phyloP scores from a whole-genome alignment of 2,329 filamentous ascomycete species.

The Epichloe baconii region DNA sequence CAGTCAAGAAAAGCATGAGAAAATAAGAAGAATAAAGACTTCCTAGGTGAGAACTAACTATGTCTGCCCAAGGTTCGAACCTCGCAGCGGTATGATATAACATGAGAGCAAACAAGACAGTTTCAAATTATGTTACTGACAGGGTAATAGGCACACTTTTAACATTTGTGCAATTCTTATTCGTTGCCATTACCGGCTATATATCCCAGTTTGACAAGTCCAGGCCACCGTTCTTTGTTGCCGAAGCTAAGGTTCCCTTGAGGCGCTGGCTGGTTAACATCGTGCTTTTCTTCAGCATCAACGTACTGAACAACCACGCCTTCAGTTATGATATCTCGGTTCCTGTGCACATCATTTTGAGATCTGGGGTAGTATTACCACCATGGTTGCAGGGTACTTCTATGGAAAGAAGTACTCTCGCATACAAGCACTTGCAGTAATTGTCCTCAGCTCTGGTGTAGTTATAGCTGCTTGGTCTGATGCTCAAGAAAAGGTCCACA shows the following conservation, averaged over 20 bases:
- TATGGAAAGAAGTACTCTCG: constrained; percentile 75
- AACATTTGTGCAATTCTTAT: constrained; percentile 80
- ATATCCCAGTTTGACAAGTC: constrained; percentile 59
- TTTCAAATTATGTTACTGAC: constrained; percentile 2
- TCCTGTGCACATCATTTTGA: constrained; percentile 89
- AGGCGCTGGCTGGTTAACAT: constrained; percentile 82
- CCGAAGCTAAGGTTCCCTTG: constrained; percentile 67
- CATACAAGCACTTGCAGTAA: constrained; percentile 69
- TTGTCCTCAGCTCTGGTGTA: constrained; percentile 74
- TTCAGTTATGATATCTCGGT: constrained; percentile 96
- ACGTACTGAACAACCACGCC: constrained; percentile 92
- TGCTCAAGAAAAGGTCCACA: constrained; percentile 61
- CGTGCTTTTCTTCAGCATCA: constrained; percentile 81
- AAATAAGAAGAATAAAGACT: not conserved
- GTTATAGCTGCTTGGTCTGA: constrained; percentile 84
- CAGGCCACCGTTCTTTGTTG: constrained; percentile 58
- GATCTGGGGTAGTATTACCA: constrained; percentile 94
- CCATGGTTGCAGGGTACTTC: constrained; percentile 78
- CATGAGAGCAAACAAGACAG: not conserved
- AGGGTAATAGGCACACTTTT: constrained; percentile 54
- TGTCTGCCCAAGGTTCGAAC: constrained; percentile 50
- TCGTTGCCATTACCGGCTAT: constrained; percentile 68
- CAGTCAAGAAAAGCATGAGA: constrained; percentile 7
- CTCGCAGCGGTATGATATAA: constrained; percentile 54
- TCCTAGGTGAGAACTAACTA: not conserved